phyloP scores from a whole-genome alignment of 2,329 filamentous ascomycete species.

The Nemania sp. region DNA sequence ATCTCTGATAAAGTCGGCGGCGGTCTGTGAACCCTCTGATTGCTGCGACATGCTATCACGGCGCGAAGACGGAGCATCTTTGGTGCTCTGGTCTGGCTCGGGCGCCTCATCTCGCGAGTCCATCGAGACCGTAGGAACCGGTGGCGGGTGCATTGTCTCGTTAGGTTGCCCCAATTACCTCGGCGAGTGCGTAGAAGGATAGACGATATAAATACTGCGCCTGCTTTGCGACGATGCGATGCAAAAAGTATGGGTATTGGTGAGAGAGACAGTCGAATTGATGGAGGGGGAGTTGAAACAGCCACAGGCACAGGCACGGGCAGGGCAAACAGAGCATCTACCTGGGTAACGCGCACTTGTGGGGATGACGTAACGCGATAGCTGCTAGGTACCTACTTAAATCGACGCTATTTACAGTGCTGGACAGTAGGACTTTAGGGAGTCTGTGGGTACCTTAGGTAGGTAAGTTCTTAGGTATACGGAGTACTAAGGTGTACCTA shows the following conservation, averaged over 20 bases:
- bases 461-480: too few relatives aligned
- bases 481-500: too few relatives aligned
- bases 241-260: not conserved
- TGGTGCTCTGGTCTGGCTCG: slow-evolving; percentile 33
- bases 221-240: not conserved
- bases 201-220: not conserved
- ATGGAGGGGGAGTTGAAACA: not conserved
- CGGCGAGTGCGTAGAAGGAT: not conserved
- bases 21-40: slow-evolving; percentile 74
- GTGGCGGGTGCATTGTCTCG: slow-evolving; percentile 54
- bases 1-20: slow-evolving; percentile 84
- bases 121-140: slow-evolving; percentile 40
- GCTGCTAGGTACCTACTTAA: too few relatives aligned
- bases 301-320: not conserved
- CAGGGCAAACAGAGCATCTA: too few relatives aligned
- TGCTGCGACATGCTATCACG: slow-evolving; percentile 71
- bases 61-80: slow-evolving; percentile 52
- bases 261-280: not conserved
- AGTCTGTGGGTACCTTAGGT: too few relatives aligned
- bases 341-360: too few relatives aligned
- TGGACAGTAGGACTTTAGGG: too few relatives aligned
- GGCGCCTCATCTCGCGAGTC: slow-evolving; percentile 44
- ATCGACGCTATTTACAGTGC: too few relatives aligned
- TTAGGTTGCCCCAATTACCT: slow-evolving; percentile 8
- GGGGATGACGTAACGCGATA: too few relatives aligned